These are phyloP conservation scores for Thalia dealbata DNA, from an alignment of 176 grass and related monocot genomes.

Conservation along the genomic window DNA sequence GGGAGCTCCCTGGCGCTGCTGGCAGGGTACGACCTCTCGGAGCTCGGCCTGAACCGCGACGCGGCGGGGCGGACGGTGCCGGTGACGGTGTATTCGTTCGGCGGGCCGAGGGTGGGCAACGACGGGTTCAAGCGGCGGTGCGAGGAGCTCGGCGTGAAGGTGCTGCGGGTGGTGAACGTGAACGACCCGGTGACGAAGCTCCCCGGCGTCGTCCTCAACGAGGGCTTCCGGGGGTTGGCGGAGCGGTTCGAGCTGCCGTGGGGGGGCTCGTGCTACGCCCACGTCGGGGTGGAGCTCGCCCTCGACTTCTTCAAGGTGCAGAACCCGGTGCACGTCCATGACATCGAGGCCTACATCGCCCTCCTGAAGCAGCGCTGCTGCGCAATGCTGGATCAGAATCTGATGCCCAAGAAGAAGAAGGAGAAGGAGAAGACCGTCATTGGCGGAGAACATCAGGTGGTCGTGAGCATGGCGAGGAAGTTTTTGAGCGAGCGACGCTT, in stretches of 20 bases:
- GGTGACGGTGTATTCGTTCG: conserved; percentile 10
- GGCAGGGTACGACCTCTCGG: neutral
- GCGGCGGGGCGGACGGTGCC: neutral
- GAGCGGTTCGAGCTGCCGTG: neutral
- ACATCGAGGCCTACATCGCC: neutral
- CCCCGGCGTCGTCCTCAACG: conserved; percentile 10
- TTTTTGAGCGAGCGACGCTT: neutral
- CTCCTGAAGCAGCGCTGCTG: neutral
- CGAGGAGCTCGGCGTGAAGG: conserved; percentile 8
- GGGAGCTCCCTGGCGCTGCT: conserved; percentile 10
- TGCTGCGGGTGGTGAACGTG: conserved; percentile 12
- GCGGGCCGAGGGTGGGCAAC: conserved; percentile 11
- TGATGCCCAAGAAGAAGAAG: neutral
- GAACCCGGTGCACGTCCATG: conserved; percentile 1
- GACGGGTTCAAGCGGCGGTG: neutral
- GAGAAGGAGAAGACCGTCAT: too few species aligned
- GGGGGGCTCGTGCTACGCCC: neutral
- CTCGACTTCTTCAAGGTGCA: conserved; percentile 2
- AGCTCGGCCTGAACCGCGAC: conserved; percentile 15
- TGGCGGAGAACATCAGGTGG: neutral
- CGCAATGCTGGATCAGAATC: neutral
- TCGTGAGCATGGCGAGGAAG: neutral
- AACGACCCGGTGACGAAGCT: conserved; percentile 18
- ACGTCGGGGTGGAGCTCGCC: conserved; percentile 4
- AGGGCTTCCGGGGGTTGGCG: neutral